Evolutionary conservation across 306 rosid species (phyloP), one percentile per base, ranked within the genome.

Genomic region (Psophocarpus tetragonolobus): DNA sequence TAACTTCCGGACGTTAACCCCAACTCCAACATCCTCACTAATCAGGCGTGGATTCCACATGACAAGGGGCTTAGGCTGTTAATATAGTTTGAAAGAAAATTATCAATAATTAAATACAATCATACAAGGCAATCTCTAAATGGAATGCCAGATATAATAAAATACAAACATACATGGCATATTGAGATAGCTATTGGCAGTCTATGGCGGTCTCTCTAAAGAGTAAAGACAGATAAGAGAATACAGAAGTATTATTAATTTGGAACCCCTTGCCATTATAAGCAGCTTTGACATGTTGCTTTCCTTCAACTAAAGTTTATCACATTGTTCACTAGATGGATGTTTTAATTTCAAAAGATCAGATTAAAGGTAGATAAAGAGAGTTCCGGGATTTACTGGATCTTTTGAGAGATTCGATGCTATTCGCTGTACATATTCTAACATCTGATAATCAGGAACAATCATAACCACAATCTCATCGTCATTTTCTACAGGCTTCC

Each of bases 1-100:
- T 85, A 95, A 84, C 62, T 82, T 84, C 68, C 98, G 88, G 58
- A 92, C 97, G 21, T 95, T 95, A 35, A 87, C 78, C 44, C 98
- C 98, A 70, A 95, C 97, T 71, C 98, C 97, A n/a, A 95, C 97
- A 83, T 95, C 97, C 76, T 87, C 97, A 29, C 97, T 91, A 57
- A 92, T 75, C 84, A 95, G 84, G 79, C 97, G 97, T 4, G 98
- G 98, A 67, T 95, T 92, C 98, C 97, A 95, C 98, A 95, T 95
- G 80, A 92, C 82, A 63, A 95, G 98, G 77, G 98, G 97, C 82
- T 88, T 89, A 57, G 93, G 97, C 98, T 94, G 91, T 70, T 64
- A 83, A 71, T 48, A 68, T 7, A 80, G 73, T 58, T 84, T 58
- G 65, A 58, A 50, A 3, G 63, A 33, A 69, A 74, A 21, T 23